Conservation (phyloP, 2,329 filamentous ascomycete species). For the Hymenoscyphus occultus region DNA sequence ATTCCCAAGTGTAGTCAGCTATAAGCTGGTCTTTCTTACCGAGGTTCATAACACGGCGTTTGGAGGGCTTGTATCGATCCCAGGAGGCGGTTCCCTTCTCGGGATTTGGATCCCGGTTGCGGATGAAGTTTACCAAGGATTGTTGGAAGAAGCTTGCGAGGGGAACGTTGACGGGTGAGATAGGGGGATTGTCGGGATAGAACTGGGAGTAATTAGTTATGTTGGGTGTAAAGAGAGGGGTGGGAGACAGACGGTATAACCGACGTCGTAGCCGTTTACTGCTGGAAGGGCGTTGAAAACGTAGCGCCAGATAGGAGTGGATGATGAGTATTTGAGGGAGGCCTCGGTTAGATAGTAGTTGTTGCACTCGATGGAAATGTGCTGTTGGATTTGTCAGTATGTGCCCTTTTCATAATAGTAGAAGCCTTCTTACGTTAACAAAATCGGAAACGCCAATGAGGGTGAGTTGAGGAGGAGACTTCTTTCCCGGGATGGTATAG, state of each 20-base stretch:
- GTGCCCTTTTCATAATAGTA: not conserved
- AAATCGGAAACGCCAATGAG: not conserved
- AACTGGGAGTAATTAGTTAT: not conserved
- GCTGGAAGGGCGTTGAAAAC: not conserved
- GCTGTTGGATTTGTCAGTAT: not conserved
- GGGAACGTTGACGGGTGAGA: not conserved
- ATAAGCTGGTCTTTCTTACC: not conserved
- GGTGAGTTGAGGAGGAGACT: not conserved
- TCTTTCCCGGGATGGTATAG: not conserved
- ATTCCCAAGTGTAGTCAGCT: not conserved
- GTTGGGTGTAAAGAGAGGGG: not conserved
- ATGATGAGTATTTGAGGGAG: not conserved
- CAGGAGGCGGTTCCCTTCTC: not conserved
- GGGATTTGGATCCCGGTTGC: not conserved
- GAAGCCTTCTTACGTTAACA: not conserved
- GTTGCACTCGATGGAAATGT: not conserved
- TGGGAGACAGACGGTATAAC: not conserved
- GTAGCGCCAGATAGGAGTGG: not conserved
- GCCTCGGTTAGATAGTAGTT: not conserved
- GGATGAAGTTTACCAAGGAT: not conserved
- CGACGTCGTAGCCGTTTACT: not conserved
- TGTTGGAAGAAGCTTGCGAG: slow-evolving; percentile 1
- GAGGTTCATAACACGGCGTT: not conserved
- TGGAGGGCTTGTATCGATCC: not conserved
- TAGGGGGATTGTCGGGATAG: not conserved